Evolutionary conservation across 345 rosid species (phyloP), one percentile per base, ranked within the genome.

Genomic region (Citrus cavaleriei): DNA sequence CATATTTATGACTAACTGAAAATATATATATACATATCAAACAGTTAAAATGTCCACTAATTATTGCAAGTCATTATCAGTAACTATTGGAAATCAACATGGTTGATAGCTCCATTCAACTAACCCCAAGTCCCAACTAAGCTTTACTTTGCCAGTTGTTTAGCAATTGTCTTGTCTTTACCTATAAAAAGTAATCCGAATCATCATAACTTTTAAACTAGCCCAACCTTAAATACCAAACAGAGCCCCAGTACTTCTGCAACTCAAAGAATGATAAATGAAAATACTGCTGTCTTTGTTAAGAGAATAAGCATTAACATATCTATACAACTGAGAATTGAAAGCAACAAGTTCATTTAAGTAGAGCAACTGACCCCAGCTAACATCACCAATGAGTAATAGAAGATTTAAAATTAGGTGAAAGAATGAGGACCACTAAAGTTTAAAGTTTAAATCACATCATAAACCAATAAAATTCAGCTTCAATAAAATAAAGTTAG

Each of bases 41-140:
- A 32, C 60, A 30, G 42, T 54, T 54, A 19, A 22, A 55, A 1
- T 30, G 14, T 16, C 62, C 13, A 54, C 5, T 13, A 12, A 46
- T 13, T 46, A 46, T 4, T 61, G 2, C 61, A 51, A 54, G 27
- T 71, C 37, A 54, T 22, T n/a, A 10, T 57, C 32, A 57, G 32
- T 57, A 72, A 72, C 6, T 34, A 12, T 0, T 22, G 32, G 10
- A 7, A 13, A 57, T 12, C n/a, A 4, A 2, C 24, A 6, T 22
- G 51, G 18, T 34, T 37, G 77, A 73, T 60, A 37, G 68, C 55
- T 73, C 13, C 68, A 60, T 37, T 38, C 25, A 73, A 60, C 77
- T 55, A 61, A 58, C 34, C 18, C 49, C 37, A 72, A n/a, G 12
- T 24, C 18, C 49, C 37, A 72, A n/a, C 22, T 24, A 32, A 28